Evolutionary conservation across 805 yeast genomes (phyloP).

Genomic region (Candida morakotiae): DNA sequence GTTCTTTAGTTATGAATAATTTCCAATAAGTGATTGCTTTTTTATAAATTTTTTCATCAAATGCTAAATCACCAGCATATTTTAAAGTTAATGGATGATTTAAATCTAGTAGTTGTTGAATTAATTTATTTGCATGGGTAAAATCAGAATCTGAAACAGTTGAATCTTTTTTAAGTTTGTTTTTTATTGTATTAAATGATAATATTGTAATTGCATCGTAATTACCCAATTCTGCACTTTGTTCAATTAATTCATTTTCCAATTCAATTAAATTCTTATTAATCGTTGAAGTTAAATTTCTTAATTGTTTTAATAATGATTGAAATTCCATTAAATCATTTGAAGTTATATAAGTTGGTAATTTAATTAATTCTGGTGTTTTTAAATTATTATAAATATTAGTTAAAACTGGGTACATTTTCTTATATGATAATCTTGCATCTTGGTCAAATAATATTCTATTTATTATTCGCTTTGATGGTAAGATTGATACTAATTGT

Average conservation of each 20-base stretch:
- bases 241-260: constrained; percentile 73
- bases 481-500: constrained; percentile 41
- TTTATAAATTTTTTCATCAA: constrained; percentile 39
- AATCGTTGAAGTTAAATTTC: constrained; percentile 57
- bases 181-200: constrained; percentile 58
- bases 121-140: constrained; percentile 56
- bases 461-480: constrained; percentile 54
- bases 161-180: constrained; percentile 9
- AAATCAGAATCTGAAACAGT: constrained; percentile 47
- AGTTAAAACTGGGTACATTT: constrained; percentile 51
- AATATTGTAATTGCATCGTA: constrained; percentile 75
- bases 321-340: constrained; percentile 67
- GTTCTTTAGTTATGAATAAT: constrained; percentile 53
- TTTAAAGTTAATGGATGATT: constrained; percentile 75
- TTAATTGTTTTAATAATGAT: constrained; percentile 55
- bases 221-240: constrained; percentile 80
- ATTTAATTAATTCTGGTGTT: constrained; percentile 26
- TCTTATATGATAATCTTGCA: constrained; percentile 49
- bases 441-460: constrained; percentile 64
- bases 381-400: constrained; percentile 47
- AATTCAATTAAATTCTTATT: constrained; percentile 54
- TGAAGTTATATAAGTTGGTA: constrained; percentile 49
- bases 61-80: constrained; percentile 73
- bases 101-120: constrained; percentile 51
- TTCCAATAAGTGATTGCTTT: constrained; percentile 61